Evolutionary conservation across 371 early-diverging fungal genomes (phyloP), one percentile per base, ranked within the genome.

Genomic region (Mucor circinelloides): DNA sequence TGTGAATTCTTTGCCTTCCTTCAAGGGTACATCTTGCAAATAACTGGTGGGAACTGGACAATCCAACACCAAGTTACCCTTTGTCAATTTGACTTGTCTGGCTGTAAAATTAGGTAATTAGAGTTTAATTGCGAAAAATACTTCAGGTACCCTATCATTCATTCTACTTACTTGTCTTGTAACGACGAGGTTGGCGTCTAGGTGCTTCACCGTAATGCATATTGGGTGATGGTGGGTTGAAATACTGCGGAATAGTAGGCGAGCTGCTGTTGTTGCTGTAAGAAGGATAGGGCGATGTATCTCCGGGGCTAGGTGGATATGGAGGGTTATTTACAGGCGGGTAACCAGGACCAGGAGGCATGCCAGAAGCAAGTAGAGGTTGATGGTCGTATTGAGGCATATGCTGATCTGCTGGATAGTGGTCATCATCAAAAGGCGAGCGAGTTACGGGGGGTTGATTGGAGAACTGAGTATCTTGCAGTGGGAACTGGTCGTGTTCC

Each of bases 31-130:
- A 7, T 80, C 70, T 58, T 80, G 75, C 40, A 93, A 65, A 34
- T 91, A 83, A 25, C 87, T 80, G 2, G 80, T 76, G 6, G 94
- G 92, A 12, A 91, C 90, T 5, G 91, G 92, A 73, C 91, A 90
- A 71, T 94, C 92, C 36, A 94, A 66, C 2, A 94, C 90, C 68
- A 94, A 73, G 74, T 93, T 92, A 52, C 94, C 94, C 5, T 89
- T 72, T 5, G 88, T 89, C 63, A 94, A 74, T 69, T 86, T 87
- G n/a, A 93, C 91, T 69, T 78, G 76, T 64, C 71, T 77, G 34
- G 78, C 85, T 71, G 73, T 82, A 34, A 38, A 23, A 58, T 36
- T 5, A 17, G 15, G 13, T 50, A 50, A 31, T 38, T 69, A 54
- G 32, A 17, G 27, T 30, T 62, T 34, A 32, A 50, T 62, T 31